A percentile compares a stretch with the other conserved stretches of the same genome.
phyloP scores from a whole-genome alignment of 1,139 yeast genomes.

The Debaryomycetaceae sp. region DNA sequence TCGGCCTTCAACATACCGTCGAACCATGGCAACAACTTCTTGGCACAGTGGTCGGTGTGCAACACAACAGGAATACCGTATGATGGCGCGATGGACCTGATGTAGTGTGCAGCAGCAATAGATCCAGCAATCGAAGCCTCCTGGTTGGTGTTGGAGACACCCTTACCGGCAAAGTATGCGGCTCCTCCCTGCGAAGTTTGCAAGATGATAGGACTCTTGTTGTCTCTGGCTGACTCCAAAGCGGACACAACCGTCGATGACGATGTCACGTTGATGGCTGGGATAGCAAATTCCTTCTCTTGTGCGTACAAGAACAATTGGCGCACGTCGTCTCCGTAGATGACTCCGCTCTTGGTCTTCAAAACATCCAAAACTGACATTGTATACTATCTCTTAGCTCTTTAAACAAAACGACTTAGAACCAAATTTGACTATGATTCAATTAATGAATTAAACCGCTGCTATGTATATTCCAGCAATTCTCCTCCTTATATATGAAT shows the following conservation, averaged over 20 bases:
- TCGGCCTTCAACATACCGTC: slow-evolving; percentile 98
- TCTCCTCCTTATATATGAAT: slow-evolving; percentile 8
- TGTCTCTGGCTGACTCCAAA: slow-evolving; percentile 97
- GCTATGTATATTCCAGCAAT: not conserved
- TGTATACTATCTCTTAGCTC: slow-evolving; percentile 3
- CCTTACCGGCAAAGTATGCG: slow-evolving; percentile 99
- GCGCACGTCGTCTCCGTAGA: slow-evolving; percentile 97
- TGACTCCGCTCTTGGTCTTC: slow-evolving; percentile 92
- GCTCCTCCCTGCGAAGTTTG: slow-evolving; percentile 99
- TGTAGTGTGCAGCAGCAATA: slow-evolving; percentile 97
- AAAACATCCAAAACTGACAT: slow-evolving; percentile 63
- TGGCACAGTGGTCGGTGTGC: slow-evolving; percentile 99
- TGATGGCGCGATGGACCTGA: slow-evolving; percentile 93
- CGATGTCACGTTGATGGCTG: slow-evolving; percentile 97
- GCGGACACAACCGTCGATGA: slow-evolving; percentile 97
- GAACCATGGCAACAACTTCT: slow-evolving; percentile 96
- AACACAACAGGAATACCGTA: slow-evolving; percentile 96
- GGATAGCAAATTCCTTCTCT: slow-evolving; percentile 91
- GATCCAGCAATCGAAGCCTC: slow-evolving; percentile 93
- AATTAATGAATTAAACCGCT: not conserved
- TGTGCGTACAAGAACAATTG: slow-evolving; percentile 92
- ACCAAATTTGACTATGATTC: not conserved
- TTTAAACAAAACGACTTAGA: not conserved
- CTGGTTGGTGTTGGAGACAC: slow-evolving; percentile 91
- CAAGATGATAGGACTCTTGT: slow-evolving; percentile 90